Evolutionary conservation across 805 yeast genomes (phyloP).

Genomic region (Nakazawaea populi): DNA sequence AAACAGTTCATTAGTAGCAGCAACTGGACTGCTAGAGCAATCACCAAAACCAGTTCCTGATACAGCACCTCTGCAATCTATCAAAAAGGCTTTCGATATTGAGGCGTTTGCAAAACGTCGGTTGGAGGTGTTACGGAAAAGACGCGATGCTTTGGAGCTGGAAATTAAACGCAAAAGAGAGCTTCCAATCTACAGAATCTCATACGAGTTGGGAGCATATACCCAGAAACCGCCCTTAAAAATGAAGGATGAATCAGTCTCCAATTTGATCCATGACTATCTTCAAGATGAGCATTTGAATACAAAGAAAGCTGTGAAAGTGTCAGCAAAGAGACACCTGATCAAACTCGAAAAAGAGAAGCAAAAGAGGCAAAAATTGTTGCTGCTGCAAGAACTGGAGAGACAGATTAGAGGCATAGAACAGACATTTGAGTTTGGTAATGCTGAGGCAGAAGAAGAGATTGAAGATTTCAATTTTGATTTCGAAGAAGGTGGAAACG

Average conservation of each 20-base stretch:
- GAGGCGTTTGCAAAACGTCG: constrained; percentile 51
- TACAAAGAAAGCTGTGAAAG: constrained; percentile 20
- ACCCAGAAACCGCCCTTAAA: constrained; percentile 12
- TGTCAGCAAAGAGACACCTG: constrained; percentile 26
- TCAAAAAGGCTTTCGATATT: constrained; percentile 40
- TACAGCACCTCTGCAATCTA: not conserved
- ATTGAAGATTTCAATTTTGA: constrained; percentile 24
- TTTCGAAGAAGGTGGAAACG: constrained; percentile 15
- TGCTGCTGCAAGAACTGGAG: constrained; percentile 8
- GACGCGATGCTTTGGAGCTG: constrained; percentile 26
- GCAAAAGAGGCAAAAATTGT: constrained; percentile 21
- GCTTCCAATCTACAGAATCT: constrained; percentile 26
- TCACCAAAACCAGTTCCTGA: not conserved
- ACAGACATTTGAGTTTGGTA: constrained; percentile 16
- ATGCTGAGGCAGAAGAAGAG: constrained; percentile 8
- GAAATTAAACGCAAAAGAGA: constrained; percentile 24
- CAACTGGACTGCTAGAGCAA: not conserved
- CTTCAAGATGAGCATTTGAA: constrained; percentile 11
- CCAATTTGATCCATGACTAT: constrained; percentile 12
- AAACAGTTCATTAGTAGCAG: too few species aligned
- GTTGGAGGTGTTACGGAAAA: constrained; percentile 27
- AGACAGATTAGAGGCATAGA: constrained; percentile 12
- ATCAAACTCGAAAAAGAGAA: constrained; percentile 22
- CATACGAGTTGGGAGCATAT: constrained; percentile 26
- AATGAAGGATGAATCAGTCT: constrained; percentile 18